Base-by-base conservation (phyloP, 257 asterid species). In the Eucommia ulmoides region DNA sequence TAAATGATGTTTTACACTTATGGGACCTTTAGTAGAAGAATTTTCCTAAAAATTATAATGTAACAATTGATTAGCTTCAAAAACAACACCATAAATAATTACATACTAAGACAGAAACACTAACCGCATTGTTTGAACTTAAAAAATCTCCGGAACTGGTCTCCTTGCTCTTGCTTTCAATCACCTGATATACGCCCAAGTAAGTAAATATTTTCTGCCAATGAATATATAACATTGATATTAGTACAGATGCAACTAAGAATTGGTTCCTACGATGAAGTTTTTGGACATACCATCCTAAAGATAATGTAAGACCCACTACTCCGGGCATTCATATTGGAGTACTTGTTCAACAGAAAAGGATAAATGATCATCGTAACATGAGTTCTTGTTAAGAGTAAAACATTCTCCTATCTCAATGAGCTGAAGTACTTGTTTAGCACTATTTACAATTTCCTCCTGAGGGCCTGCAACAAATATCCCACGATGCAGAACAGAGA, bases 301-400 rank as follows among this genome's bases (percentile, higher is more conserved):
- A 91, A 91, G 51, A 91, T 79, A 50, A 95, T 81, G 74, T 91
- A 96, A 29, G 97, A 91, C 73, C 99, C 68, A 58, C 96, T 83
- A 70, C 99, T 91, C 52, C 92, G 83, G 50, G 84, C 92, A 72
- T 91, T 91, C 99, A 91, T 86, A 76, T 83, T 91, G 23, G 99
- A n/a, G n/a, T n/a, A n/a, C n/a, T n/a, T n/a, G n/a, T n/a, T n/a
- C n/a, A n/a, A n/a, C n/a, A n/a, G n/a, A n/a, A n/a, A n/a, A n/a
- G n/a, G n/a, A n/a, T n/a, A n/a, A n/a, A n/a, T n/a, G n/a, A n/a
- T n/a, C n/a, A n/a, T n/a, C n/a, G n/a, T n/a, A n/a, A n/a, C n/a
- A n/a, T n/a, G n/a, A n/a, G n/a, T n/a, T 33, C 22, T 45, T 53
- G 52, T 48, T 20, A 47, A 26, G 61, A 23, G 55, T 63, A 71